A percentile compares a stretch with the other conserved stretches of the same genome.
Evolutionary conservation across 805 yeast species (phyloP).

Genomic region (Candida orba): DNA sequence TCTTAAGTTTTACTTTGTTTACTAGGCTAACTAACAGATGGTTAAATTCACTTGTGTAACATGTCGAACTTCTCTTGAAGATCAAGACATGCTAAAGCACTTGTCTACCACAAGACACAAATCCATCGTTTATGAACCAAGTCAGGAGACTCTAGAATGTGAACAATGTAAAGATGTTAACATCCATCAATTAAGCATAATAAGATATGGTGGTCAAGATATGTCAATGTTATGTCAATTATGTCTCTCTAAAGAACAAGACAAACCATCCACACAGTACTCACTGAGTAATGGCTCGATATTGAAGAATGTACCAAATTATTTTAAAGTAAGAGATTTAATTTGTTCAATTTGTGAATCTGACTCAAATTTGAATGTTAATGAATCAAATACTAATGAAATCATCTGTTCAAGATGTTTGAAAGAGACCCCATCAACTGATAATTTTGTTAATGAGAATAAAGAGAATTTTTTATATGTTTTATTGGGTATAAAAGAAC

Average conservation of each 20-base stretch:
- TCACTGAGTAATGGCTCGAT: conserved; percentile 48
- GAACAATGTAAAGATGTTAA: conserved; percentile 50
- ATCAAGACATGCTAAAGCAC: conserved; percentile 43
- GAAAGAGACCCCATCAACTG: conserved; percentile 10
- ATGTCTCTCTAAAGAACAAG: conserved; percentile 37
- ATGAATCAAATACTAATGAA: conserved; percentile 12
- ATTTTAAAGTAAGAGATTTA: conserved; percentile 43
- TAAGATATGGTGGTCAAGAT: conserved; percentile 49
- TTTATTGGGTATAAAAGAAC: conserved; percentile 42
- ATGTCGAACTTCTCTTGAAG: conserved; percentile 31
- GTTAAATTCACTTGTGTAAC: conserved; percentile 37
- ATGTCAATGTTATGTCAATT: conserved; percentile 41
- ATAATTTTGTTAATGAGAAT: conserved; percentile 34
- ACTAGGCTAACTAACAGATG: conserved; percentile 6
- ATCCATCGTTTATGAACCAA: conserved; percentile 28
- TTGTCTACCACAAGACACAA: conserved; percentile 48
- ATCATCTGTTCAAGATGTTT: conserved; percentile 41
- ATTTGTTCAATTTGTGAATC: conserved; percentile 38
- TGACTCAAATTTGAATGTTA: conserved; percentile 36
- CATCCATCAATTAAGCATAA: conserved; percentile 43
- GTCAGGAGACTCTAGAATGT: conserved; percentile 41
- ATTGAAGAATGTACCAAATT: conserved; percentile 40
- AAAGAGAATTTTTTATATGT: conserved; percentile 40
- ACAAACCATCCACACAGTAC: conserved; percentile 42
- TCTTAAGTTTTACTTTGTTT: too few relatives aligned